Evolutionary conservation across 768 basidiomycete genomes (phyloP).

Genomic region (Sarcodon sp.): DNA sequence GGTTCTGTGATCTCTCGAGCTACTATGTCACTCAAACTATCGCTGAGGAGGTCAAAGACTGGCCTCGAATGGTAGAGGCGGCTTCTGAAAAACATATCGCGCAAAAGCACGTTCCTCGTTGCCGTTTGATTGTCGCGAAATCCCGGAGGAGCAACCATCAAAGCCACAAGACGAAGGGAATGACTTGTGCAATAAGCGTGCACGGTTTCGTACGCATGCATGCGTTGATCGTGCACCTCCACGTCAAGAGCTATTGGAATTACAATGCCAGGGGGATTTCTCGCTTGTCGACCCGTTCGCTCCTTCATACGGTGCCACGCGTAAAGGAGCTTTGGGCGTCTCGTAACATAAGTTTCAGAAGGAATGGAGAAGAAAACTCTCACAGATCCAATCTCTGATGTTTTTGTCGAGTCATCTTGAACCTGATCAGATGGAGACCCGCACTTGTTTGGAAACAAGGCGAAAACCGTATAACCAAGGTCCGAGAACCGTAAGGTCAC

Average conservation of each 20-base stretch:
- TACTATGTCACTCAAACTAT: conserved; percentile 9
- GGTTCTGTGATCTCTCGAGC: conserved; percentile 13
- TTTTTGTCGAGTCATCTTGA: not conserved
- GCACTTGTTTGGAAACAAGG: conserved; percentile 12
- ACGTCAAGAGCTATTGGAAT: conserved; percentile 18
- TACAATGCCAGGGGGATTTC: conserved; percentile 15
- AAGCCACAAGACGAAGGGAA: conserved; percentile 15
- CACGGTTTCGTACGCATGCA: conserved; percentile 17
- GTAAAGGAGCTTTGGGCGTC: conserved; percentile 16
- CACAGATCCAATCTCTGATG: conserved; percentile 14
- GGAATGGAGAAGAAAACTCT: conserved; percentile 5
- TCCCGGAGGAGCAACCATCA: conserved; percentile 13
- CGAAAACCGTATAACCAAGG: conserved; percentile 20
- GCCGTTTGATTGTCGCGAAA: conserved; percentile 5
- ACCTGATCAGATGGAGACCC: not conserved
- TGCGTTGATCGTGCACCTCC: conserved; percentile 14
- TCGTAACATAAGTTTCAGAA: conserved; percentile 2
- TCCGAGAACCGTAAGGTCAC: conserved; percentile 18
- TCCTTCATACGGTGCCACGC: conserved; percentile 20
- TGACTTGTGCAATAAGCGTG: conserved; percentile 16
- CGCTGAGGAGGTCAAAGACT: not conserved
- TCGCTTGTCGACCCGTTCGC: conserved; percentile 9
- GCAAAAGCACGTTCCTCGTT: not conserved
- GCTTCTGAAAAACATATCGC: conserved; percentile 1
- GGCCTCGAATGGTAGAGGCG: not conserved